Base-by-base conservation (phyloP, 805 yeast species). In the Candida coquimbonensis region DNA sequence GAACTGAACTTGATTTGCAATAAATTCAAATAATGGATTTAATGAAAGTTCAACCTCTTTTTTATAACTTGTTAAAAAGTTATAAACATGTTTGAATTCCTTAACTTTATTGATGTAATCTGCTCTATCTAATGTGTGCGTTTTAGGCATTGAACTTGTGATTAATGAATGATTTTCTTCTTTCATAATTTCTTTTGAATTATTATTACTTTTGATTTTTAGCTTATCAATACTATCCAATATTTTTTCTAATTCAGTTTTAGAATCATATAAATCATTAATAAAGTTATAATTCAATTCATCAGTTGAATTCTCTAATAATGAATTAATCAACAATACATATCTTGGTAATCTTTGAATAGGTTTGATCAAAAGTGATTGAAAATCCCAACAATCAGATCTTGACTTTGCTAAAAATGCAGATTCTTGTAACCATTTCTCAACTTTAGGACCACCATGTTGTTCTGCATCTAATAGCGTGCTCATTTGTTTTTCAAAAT, bases 401-500 rank as follows among this genome's bases (percentile, higher is more conserved):
- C 50, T 47, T 33, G 53, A 39, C 31, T 47, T 53, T 0, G 57
- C 52, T n/a, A 56, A 40, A 32, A 47, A 57, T 1, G 64, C 50
- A 50, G 73, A 66, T 35, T 56, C 54, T 21, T 60, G 61, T 13
- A 63, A 50, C 74, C 74, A 70, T 40, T 62, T 52, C 36, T 26
- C 49, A 40, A 58, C 59, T 52, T 27, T 53, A 5, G 59, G 57
- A 14, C 42, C 59, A 44, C 38, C 49, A 34, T 36, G 39, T 7
- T 42, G 36, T 21, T 50, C 43, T 35, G 63, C 49, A 3, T 45
- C 40, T 3, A 50, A 44, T 9, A 67, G 49, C 13, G 63, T 50
- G 5, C 52, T 51, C 41, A 62, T 48, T 45, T 67, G 73, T 27
- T 53, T 48, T 24, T 54, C 44, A 44, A 66, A 66, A 9, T 60